Evolutionary conservation across 2,329 filamentous ascomycete genomes (phyloP), one percentile per base, ranked within the genome.

Genomic region (Clonostachys sp.): DNA sequence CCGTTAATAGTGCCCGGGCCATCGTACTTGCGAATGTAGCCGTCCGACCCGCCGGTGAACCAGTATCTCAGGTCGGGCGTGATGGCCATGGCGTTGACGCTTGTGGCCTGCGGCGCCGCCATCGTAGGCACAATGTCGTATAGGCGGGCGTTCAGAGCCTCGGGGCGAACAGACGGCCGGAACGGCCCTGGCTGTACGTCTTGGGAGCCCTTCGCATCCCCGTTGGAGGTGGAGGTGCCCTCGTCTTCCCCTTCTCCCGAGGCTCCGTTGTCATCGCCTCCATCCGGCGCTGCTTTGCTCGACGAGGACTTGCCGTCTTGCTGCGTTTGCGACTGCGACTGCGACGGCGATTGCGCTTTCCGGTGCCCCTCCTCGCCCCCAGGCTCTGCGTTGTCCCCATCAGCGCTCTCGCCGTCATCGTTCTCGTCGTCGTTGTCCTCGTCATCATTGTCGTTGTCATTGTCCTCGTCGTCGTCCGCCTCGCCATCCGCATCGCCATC

Each of bases 121-220:
- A 97, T 97, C 18, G 94, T 97, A 2, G 94, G 94, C 2, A 96
- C 87, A 50, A 99, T 96, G 63, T 99, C 94, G 72, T 97, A 99
- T 3, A 87, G 81, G 39, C 77, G 73, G 13, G 94, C 92, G 2
- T 78, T 85, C 44, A 95, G 71, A n/a, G 84, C 87, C 60, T 95
- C 91, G 12, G 84, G 77, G 1, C 88, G 82, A n/a, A 91, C 77
- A 44, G 71, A 75, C 1, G 85, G 86, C 43, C 80, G 82, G 57
- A 56, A 54, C 2, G 49, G 55, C 24, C 54, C 39, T 10, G 50
- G 45, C 10, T 55, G 48, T 2, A 58, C 56, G 3, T 30, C 24
- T 30, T 30, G 24, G 24, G 49, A 55, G 7, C 62, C 63, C 17
- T 60, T 62, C 46, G 55, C 55, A 4, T 65, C 41, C 13, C 41